Conservation (phyloP, 2,329 filamentous ascomycete species). For the Fusarium illudens region DNA sequence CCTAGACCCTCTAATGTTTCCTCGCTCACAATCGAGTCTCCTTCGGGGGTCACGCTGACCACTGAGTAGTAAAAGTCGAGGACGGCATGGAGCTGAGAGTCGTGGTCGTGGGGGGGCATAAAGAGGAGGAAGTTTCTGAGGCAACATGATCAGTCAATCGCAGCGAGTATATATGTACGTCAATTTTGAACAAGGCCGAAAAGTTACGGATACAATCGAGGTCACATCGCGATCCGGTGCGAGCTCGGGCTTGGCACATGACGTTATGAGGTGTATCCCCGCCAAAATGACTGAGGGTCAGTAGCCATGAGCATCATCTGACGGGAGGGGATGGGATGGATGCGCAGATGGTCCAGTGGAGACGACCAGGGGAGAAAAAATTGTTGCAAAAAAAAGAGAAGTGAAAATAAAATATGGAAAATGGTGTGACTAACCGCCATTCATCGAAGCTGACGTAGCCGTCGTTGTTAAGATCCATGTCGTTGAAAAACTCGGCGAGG, state of each 20-base stretch:
- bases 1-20: conserved; percentile 93
- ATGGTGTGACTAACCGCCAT: conserved; percentile 80
- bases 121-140: conserved; percentile 91
- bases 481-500: conserved; percentile 84
- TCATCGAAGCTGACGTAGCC: conserved; percentile 90
- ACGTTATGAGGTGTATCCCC: conserved; percentile 39
- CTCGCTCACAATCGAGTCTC: conserved; percentile 91
- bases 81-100: conserved; percentile 79
- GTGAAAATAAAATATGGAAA: conserved; percentile 16
- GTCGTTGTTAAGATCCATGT: conserved; percentile 90
- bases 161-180: too few species aligned
- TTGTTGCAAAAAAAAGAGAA: background rate
- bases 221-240: conserved; percentile 11
- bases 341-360: conserved; percentile 18
- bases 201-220: conserved; percentile 11
- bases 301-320: conserved; percentile 40
- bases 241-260: conserved; percentile 40
- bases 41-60: conserved; percentile 89
- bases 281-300: conserved; percentile 42
- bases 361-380: background rate
- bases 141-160: conserved; percentile 40
- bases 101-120: conserved; percentile 71
- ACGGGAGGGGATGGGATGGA: conserved; percentile 5
- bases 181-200: background rate
- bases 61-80: conserved; percentile 92